Percentiles rank a stretch among this genome's conserved stretches.
phyloP scores from a whole-genome alignment of 352 stramenopile genomes.

The Phytopythium montanum region DNA sequence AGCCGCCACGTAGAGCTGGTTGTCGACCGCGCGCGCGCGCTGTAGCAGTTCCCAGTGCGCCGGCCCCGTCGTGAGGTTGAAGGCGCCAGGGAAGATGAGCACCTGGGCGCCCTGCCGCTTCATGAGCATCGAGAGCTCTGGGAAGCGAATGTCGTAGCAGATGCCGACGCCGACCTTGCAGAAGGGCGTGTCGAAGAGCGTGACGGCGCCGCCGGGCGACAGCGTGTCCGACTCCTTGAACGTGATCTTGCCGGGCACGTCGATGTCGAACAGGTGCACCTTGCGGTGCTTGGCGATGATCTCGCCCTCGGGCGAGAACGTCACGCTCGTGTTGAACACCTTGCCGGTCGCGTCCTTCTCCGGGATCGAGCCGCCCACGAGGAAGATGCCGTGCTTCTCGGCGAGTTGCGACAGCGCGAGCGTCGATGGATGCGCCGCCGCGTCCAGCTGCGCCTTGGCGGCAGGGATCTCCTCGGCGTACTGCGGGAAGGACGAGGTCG shows the following conservation, averaged over 20 bases:
- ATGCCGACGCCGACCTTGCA: constrained; percentile 98
- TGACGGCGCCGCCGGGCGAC: constrained; percentile 87
- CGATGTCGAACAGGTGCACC: constrained; percentile 99
- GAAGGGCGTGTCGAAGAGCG: constrained; percentile 85
- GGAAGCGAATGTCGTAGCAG: constrained; percentile 99
- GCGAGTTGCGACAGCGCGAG: constrained; percentile 89
- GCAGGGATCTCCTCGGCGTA: constrained; percentile 96
- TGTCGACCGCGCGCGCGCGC: constrained; percentile 91
- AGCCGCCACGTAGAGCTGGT: constrained; percentile 96
- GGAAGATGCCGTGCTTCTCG: constrained; percentile 85
- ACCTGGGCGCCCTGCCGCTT: constrained; percentile 88
- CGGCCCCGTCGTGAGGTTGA: constrained; percentile 92
- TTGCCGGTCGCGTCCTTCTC: constrained; percentile 83
- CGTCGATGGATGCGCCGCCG: constrained; percentile 78
- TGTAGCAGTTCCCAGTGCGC: constrained; percentile 99
- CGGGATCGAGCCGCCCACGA: constrained; percentile 97
- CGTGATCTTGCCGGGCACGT: constrained; percentile 98
- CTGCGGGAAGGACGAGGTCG: constrained; percentile 95
- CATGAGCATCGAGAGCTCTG: constrained; percentile 97
- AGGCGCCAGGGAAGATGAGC: constrained; percentile 82
- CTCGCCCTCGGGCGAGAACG: constrained; percentile 92
- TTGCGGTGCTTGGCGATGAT: constrained; percentile 99
- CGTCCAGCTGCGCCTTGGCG: constrained; percentile 44
- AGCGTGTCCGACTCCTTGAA: constrained; percentile 99
- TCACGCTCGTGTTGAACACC: constrained; percentile 99